phyloP scores from a whole-genome alignment of 1,139 yeast species.

The Yamadazyma siamensis region DNA sequence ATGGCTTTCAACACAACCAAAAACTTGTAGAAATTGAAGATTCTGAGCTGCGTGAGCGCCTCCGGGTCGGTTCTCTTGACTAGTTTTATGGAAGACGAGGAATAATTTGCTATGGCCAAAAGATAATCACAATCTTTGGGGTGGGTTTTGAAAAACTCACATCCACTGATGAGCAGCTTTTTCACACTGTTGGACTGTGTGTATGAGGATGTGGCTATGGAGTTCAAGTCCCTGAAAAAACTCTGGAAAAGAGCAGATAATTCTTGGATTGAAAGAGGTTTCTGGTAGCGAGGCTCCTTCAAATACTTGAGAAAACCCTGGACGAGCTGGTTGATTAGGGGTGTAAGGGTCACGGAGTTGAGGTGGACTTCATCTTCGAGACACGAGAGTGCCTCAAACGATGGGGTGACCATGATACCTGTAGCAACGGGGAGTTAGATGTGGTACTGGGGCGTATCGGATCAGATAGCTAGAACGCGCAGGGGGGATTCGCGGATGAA shows the following conservation, averaged over 20 bases:
- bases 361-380: conserved; percentile 6
- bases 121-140: conserved; percentile 38
- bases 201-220: conserved; percentile 29
- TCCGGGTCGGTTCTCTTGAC: conserved; percentile 35
- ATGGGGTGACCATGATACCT: not conserved
- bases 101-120: conserved; percentile 44
- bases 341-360: conserved; percentile 6
- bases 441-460: not conserved
- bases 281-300: conserved; percentile 43
- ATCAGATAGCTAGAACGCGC: too few species aligned
- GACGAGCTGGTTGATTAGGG: conserved; percentile 20
- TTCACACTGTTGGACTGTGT: conserved; percentile 40
- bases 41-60: conserved; percentile 37
- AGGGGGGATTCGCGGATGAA: not conserved
- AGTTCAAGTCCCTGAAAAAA: conserved; percentile 38
- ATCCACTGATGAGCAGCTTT: conserved; percentile 33
- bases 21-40: conserved; percentile 42
- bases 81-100: conserved; percentile 36
- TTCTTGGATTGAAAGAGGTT: conserved; percentile 37
- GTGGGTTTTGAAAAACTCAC: conserved; percentile 25
- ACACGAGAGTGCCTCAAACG: conserved; percentile 3
- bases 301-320: conserved; percentile 33
- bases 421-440: not conserved
- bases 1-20: conserved; percentile 30
- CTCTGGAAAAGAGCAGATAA: conserved; percentile 29